Percentiles rank a stretch among this genome's conserved stretches.
These are phyloP conservation scores for Deuterostichococcus epilithicus DNA, from an alignment of 139 green algal genomes.

Conservation along the genomic window DNA sequence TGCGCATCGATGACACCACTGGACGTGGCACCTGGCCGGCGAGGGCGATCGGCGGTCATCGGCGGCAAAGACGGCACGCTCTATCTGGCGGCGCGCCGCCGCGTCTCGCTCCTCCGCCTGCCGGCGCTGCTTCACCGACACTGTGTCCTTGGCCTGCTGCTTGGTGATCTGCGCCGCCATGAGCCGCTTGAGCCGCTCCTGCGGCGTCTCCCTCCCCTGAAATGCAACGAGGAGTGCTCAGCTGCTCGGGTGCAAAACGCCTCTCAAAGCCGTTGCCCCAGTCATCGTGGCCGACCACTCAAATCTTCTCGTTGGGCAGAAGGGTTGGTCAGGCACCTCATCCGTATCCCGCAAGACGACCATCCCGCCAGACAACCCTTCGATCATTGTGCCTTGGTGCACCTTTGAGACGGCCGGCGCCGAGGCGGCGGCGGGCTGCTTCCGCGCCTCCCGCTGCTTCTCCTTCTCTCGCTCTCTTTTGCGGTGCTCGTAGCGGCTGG, in stretches of 20 bases:
- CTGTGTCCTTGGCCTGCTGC: constrained; percentile 54
- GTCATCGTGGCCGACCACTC: too few relatives aligned
- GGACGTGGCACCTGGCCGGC: neutral
- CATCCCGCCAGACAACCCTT: too few relatives aligned
- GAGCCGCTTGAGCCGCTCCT: constrained; percentile 75
- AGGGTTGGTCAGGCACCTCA: too few relatives aligned
- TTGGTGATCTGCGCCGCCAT: constrained; percentile 79
- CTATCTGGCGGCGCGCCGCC: constrained; percentile 26
- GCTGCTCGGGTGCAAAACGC: too few relatives aligned
- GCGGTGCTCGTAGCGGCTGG: neutral
- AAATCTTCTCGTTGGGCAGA: too few relatives aligned
- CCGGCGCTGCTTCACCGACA: constrained; percentile 47
- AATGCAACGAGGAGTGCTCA: too few relatives aligned
- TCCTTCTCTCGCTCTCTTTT: constrained; percentile 9
- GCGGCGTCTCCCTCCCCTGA: constrained; percentile 56
- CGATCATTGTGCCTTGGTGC: too few relatives aligned
- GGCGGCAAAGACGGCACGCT: constrained; percentile 5
- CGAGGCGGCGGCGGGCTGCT: neutral
- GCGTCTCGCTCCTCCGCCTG: constrained; percentile 27
- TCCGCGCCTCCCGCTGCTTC: neutral
- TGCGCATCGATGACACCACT: too few relatives aligned
- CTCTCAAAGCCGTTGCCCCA: too few relatives aligned
- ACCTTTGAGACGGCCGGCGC: neutral
- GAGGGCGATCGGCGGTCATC: neutral
- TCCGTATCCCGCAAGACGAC: too few relatives aligned